Evolutionary conservation across 2,329 filamentous ascomycete genomes (phyloP).

Genomic region (Akanthomyces uredinophilus): DNA sequence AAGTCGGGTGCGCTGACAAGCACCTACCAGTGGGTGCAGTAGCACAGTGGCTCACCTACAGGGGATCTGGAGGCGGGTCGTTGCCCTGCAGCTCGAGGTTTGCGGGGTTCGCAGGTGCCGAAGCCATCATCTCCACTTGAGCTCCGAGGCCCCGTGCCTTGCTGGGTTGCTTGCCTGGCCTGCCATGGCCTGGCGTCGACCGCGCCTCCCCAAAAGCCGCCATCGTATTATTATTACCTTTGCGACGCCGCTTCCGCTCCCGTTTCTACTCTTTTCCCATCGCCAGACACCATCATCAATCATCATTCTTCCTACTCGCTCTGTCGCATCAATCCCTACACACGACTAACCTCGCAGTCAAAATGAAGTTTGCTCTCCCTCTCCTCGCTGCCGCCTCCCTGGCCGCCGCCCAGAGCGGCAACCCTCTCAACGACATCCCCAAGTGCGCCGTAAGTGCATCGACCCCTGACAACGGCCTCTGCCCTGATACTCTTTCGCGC

Average conservation of each 20-base stretch:
- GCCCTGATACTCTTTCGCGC: background rate
- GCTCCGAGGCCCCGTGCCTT: background rate
- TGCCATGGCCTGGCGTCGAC: background rate
- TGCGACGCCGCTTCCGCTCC: background rate
- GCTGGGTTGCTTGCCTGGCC: background rate
- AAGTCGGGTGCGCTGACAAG: no score
- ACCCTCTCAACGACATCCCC: slow-evolving; percentile 26
- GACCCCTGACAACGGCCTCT: background rate
- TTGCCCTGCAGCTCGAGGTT: no score
- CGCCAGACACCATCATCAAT: background rate
- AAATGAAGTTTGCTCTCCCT: slow-evolving; percentile 33
- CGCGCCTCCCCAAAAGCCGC: background rate
- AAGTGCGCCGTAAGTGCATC: slow-evolving; percentile 35
- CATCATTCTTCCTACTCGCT: background rate
- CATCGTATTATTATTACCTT: background rate
- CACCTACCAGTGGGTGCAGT: no score
- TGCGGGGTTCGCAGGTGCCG: background rate
- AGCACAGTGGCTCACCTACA: no score
- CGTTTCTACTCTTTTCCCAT: background rate
- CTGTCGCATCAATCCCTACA: background rate
- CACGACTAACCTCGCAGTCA: slow-evolving; percentile 14
- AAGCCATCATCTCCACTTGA: background rate
- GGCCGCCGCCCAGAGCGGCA: slow-evolving; percentile 27
- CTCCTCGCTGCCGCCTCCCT: slow-evolving; percentile 27
- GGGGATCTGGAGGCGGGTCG: no score